These are phyloP conservation scores for Sporothrix euskadiensis DNA, from an alignment of 2,329 filamentous ascomycete genomes.

Conservation along the genomic window DNA sequence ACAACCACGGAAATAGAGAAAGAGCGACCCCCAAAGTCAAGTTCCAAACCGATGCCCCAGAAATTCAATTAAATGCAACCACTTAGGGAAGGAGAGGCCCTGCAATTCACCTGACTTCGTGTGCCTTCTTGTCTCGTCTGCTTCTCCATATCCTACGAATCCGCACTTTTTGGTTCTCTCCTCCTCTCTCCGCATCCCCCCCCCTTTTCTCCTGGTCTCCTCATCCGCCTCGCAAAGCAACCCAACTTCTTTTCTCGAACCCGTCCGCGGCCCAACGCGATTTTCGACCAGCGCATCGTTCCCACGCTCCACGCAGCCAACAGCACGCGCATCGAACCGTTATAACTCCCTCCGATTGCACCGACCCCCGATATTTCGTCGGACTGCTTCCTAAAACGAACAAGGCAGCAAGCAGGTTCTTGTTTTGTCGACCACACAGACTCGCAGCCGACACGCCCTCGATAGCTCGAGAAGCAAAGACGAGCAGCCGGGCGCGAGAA, in stretches of 20 bases:
- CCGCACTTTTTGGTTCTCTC: neutral
- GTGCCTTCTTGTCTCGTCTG: conserved; percentile 25
- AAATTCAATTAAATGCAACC: conserved; percentile 16
- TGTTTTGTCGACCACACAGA: conserved; percentile 4
- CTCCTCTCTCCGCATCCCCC: neutral
- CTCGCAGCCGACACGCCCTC: neutral
- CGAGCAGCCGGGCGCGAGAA: neutral
- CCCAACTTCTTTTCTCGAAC: conserved; percentile 34
- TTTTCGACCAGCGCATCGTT: neutral
- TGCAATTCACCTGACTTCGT: conserved; percentile 35
- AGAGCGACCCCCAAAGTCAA: neutral
- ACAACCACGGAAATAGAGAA: neutral
- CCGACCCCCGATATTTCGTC: conserved; percentile 29
- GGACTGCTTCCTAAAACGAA: conserved; percentile 26
- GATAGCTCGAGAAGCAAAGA: neutral
- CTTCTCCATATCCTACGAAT: conserved; percentile 4
- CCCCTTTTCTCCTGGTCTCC: neutral
- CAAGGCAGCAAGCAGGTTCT: conserved; percentile 19
- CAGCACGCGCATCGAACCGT: conserved; percentile 25
- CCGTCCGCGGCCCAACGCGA: conserved; percentile 34
- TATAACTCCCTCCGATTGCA: conserved; percentile 32
- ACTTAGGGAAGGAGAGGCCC: conserved; percentile 25
- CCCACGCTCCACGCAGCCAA: conserved; percentile 16
- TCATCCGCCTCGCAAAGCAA: conserved; percentile 20
- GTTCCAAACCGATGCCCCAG: neutral